Evolutionary conservation across 2,329 filamentous ascomycete species (phyloP).

Genomic region (Cladosporium sp.): DNA sequence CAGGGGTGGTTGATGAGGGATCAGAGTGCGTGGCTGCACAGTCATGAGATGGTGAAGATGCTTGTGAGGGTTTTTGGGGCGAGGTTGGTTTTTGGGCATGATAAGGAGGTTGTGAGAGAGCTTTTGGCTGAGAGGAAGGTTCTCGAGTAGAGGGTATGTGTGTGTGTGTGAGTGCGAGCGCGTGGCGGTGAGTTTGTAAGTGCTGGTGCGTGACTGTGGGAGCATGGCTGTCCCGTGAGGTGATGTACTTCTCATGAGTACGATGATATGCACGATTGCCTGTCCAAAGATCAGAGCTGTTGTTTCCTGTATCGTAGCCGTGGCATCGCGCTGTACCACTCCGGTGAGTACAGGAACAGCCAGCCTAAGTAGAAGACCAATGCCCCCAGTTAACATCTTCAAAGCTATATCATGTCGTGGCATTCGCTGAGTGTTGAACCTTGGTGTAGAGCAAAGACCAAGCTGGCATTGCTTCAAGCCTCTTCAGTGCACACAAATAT

Average conservation of each 20-base stretch:
- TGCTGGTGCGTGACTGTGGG: background rate
- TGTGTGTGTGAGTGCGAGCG: background rate
- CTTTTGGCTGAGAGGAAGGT: background rate
- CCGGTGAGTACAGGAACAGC: too few species aligned
- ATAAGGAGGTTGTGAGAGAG: conserved; percentile 21
- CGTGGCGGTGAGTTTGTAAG: too few species aligned
- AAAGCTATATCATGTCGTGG: background rate
- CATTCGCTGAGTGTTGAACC: background rate
- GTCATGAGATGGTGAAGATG: conserved; percentile 28
- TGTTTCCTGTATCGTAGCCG: background rate
- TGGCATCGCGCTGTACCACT: too few species aligned
- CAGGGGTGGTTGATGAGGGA: conserved; percentile 42
- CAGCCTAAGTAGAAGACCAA: background rate
- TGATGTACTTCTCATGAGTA: background rate
- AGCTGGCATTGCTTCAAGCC: background rate
- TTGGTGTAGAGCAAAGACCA: background rate
- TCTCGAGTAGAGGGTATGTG: background rate
- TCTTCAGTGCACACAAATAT: background rate
- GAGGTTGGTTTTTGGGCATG: conserved; percentile 29
- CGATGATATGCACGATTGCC: background rate
- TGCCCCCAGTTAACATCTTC: background rate
- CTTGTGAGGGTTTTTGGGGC: conserved; percentile 26
- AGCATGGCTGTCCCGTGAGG: background rate
- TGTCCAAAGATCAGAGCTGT: background rate
- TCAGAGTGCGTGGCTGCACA: conserved; percentile 38